Percentiles rank a stretch among this genome's conserved stretches.
phyloP scores from a whole-genome alignment of 805 yeast species.

The Suhomyces canberraensis region DNA sequence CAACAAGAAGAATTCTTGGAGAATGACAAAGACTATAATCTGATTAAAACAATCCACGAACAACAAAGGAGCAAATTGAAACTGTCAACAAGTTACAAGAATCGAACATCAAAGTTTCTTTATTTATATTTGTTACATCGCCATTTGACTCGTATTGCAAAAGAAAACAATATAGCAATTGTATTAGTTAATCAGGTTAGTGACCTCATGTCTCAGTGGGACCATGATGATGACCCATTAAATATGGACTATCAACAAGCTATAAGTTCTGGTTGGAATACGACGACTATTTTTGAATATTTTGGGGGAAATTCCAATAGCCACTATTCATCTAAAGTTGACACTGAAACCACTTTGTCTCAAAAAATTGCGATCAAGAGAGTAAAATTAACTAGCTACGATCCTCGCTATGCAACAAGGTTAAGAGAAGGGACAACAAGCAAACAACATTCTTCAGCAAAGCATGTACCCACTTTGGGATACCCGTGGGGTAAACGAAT shows the following conservation, averaged over 20 bases:
- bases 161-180: constrained; percentile 14
- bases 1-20: constrained; percentile 16
- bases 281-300: constrained; percentile 1
- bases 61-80: constrained; percentile 20
- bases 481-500: constrained; percentile 31
- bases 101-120: constrained; percentile 15
- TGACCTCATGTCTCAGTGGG: constrained; percentile 11
- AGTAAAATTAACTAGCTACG: no score
- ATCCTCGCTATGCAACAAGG: no score
- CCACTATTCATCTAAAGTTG: no score
- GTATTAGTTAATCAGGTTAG: constrained; percentile 26
- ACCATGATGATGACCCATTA: constrained; percentile 13
- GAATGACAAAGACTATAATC: constrained; percentile 10
- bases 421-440: no score
- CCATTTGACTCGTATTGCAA: constrained; percentile 18
- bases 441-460: no score
- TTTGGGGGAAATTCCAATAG: no score
- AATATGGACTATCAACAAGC: constrained; percentile 18
- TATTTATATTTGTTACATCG: constrained; percentile 17
- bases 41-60: constrained; percentile 14
- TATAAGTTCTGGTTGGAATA: constrained; percentile 22
- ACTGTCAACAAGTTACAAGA: constrained; percentile 22
- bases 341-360: no score
- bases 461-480: constrained; percentile 31
- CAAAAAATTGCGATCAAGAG: no score